Conservation (phyloP, 495 filamentous ascomycete species). For the Glarea lozoyensis region DNA sequence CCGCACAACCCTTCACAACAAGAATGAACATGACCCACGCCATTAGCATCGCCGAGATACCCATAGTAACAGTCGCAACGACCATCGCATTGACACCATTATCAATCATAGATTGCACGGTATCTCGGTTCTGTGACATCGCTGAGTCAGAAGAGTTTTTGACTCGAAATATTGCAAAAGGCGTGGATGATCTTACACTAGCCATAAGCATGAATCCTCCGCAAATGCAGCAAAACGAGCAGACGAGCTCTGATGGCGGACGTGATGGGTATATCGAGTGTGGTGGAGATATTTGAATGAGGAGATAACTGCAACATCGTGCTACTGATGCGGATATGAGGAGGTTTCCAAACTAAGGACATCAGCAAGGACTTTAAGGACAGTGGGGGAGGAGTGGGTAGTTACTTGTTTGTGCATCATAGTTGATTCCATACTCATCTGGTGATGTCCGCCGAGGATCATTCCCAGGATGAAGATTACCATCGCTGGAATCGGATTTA, state of each 20-base stretch:
- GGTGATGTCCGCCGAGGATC: slow-evolving; percentile 93
- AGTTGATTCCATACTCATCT: slow-evolving; percentile 74
- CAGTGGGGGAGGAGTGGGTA: no score
- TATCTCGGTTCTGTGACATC: slow-evolving; percentile 51
- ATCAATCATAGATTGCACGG: slow-evolving; percentile 65
- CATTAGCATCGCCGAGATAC: slow-evolving; percentile 76
- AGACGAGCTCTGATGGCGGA: slow-evolving; percentile 83
- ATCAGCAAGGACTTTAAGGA: no score
- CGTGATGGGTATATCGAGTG: slow-evolving; percentile 71
- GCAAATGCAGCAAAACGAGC: slow-evolving; percentile 76
- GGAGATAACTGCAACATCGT: slow-evolving; percentile 68
- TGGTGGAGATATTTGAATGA: slow-evolving; percentile 75
- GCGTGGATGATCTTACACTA: slow-evolving; percentile 77
- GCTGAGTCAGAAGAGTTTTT: slow-evolving; percentile 1
- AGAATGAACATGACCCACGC: slow-evolving; percentile 70
- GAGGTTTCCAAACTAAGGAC: slow-evolving; percentile 90
- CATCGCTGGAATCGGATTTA: slow-evolving; percentile 85
- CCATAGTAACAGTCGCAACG: slow-evolving; percentile 83
- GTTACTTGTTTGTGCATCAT: slow-evolving; percentile 93
- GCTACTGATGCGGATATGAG: slow-evolving; percentile 74
- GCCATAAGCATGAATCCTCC: slow-evolving; percentile 92
- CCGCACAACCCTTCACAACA: slow-evolving; percentile 88
- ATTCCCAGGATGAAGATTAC: slow-evolving; percentile 78
- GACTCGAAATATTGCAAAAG: slow-evolving; percentile 5
- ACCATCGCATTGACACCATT: slow-evolving; percentile 79